Conservation (phyloP, 2,329 filamentous ascomycete species). For the Penicillium paneum region DNA sequence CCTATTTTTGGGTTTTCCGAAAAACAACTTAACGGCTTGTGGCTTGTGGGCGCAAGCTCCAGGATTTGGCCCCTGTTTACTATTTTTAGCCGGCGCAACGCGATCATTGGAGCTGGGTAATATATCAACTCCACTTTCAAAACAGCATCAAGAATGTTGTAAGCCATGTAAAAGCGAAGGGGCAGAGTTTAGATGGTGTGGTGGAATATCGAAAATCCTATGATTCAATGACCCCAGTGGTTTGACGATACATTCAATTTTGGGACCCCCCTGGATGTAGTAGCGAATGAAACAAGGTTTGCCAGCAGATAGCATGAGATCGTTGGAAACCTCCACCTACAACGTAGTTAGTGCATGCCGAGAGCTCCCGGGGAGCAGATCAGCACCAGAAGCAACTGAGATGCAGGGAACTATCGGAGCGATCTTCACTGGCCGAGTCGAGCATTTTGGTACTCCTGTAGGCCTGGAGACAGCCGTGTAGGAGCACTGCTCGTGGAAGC, state of each 20-base stretch:
- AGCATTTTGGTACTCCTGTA: conserved; percentile 3
- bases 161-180: conserved; percentile 5
- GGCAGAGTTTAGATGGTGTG: not conserved
- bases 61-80: not conserved
- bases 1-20: not conserved
- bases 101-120: not conserved
- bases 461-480: not conserved
- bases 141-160: conserved; percentile 5
- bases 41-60: not conserved
- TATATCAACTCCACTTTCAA: conserved; percentile 4
- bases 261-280: not conserved
- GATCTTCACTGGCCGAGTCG: conserved; percentile 12
- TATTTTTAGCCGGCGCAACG: conserved; percentile 4
- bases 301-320: not conserved
- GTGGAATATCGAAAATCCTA: not conserved
- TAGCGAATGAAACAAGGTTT: not conserved
- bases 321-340: not conserved
- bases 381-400: not conserved
- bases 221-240: not conserved
- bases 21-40: not conserved
- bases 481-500: not conserved
- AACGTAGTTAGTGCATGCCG: not conserved
- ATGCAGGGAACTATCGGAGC: conserved; percentile 4
- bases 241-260: not conserved
- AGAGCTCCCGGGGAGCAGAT: not conserved